A percentile compares a stretch with the other conserved stretches of the same genome.
These are phyloP conservation scores for Oryza nivara DNA, from an alignment of 176 grass and related monocot species.

Conservation along the genomic window DNA sequence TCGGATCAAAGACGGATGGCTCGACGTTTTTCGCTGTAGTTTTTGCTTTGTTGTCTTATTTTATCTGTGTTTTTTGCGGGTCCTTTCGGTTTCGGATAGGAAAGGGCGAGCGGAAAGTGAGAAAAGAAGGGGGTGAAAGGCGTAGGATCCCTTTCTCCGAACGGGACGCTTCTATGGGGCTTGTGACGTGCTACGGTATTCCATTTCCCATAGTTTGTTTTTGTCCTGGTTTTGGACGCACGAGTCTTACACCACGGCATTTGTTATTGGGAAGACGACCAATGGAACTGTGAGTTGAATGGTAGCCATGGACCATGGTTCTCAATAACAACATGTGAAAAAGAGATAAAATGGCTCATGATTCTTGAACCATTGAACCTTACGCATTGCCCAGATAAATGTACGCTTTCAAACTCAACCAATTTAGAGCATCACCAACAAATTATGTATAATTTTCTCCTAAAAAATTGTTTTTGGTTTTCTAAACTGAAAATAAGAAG, in stretches of 20 bases:
- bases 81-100: too few relatives aligned
- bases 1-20: too few relatives aligned
- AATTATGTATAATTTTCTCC: too few relatives aligned
- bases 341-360: not conserved
- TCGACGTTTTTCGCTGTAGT: too few relatives aligned
- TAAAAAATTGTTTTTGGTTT: too few relatives aligned
- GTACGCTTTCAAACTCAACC: not conserved
- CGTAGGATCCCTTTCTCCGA: not conserved
- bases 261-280: not conserved
- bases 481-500: too few relatives aligned
- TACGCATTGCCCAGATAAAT: not conserved
- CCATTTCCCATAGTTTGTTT: not conserved
- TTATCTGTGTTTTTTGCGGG: too few relatives aligned
- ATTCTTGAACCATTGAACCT: too few relatives aligned
- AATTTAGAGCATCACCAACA: too few relatives aligned
- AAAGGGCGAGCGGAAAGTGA: too few relatives aligned
- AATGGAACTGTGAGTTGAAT: not conserved
- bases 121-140: not conserved
- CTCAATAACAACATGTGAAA: not conserved
- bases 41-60: too few relatives aligned
- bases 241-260: too few relatives aligned
- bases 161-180: not conserved
- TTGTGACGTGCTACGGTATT: not conserved
- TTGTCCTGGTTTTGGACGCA: not conserved
- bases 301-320: not conserved